phyloP scores from a whole-genome alignment of 192 early-diverging fungal genomes.

The Backusella parvicylindrica region DNA sequence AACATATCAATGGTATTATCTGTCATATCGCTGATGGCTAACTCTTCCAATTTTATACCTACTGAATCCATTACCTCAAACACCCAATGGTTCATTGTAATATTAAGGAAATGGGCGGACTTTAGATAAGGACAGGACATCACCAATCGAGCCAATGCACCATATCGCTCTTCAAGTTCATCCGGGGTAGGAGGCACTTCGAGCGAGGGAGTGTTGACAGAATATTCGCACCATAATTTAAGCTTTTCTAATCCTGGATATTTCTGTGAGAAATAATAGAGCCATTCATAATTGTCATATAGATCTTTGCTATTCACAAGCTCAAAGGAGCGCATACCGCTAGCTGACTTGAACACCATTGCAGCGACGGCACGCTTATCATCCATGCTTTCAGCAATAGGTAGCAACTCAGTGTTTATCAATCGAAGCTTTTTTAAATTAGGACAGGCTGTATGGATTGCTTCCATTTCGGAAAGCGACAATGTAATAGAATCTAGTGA shows the following conservation, averaged over 20 bases:
- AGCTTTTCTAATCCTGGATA: background rate
- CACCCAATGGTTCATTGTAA: background rate
- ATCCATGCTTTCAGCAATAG: background rate
- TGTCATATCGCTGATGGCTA: background rate
- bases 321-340: background rate
- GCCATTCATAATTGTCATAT: conserved; percentile 1
- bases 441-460: conserved; percentile 4
- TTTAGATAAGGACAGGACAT: background rate
- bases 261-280: background rate
- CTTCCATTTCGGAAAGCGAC: conserved; percentile 6
- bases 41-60: background rate
- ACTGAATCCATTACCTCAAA: background rate
- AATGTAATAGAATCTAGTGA: conserved; percentile 3
- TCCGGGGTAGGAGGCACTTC: background rate
- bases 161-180: background rate
- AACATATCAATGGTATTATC: conserved; percentile 1
- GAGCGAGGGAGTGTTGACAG: background rate
- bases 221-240: conserved; percentile 3
- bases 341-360: background rate
- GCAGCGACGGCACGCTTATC: background rate
- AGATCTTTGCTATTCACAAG: background rate
- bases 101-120: background rate
- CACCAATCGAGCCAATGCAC: background rate
- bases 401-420: background rate
- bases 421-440: background rate